Conservation (phyloP, 257 asterid species). For the Solanum etuberosum region DNA sequence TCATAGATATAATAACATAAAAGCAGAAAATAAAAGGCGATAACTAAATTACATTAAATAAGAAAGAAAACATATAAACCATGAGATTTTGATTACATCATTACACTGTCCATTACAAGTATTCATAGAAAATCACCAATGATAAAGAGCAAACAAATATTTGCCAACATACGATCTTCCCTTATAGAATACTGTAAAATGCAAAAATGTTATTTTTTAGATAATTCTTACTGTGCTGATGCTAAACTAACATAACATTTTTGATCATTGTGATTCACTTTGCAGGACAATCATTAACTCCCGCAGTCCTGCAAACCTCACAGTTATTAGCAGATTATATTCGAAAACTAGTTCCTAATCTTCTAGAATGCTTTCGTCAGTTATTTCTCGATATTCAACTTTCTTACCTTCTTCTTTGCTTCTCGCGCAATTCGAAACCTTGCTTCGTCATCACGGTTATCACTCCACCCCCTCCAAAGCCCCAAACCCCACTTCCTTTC, state of each 20-base stretch:
- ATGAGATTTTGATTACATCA: neutral
- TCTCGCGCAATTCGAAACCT: constrained; percentile 19
- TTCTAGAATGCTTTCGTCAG: constrained; percentile 28
- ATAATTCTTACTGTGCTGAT: neutral
- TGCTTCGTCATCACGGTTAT: constrained; percentile 3
- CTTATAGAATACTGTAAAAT: neutral
- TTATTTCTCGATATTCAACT: constrained; percentile 17
- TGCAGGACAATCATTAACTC: neutral
- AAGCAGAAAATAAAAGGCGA: neutral
- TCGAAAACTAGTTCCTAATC: neutral
- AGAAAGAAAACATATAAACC: neutral
- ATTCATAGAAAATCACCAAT: neutral
- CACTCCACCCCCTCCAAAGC: constrained; percentile 5
- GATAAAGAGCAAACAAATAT: neutral
- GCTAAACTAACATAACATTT: neutral
- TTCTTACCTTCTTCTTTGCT: constrained; percentile 15
- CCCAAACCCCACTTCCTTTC: constrained; percentile 4
- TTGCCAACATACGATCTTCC: neutral
- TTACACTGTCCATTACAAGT: neutral
- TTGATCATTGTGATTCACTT: neutral
- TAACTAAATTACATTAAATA: neutral
- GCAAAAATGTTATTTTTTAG: neutral
- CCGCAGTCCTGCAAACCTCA: neutral
- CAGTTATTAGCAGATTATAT: neutral
- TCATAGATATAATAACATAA: neutral